Evolutionary conservation across 306 rosid species (phyloP).

Genomic region (Cucumis sativus): Cucumber_9930_V3 NC_026655.2:935501-936000

Average conservation of each 20-base stretch:
- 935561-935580: no score
- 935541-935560: no score
- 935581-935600: no score
- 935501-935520: no score
- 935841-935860: background rate
- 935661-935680: no score
- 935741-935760: background rate
- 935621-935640: no score
- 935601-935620: no score
- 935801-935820: background rate
- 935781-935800: background rate
- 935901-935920: slow-evolving; percentile 83
- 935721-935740: background rate
- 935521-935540: no score
- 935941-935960: slow-evolving; percentile 80
- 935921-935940: slow-evolving; percentile 36
- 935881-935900: slow-evolving; percentile 56
- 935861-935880: background rate
- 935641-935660: no score
- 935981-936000: slow-evolving; percentile 7
- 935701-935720: background rate
- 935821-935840: background rate
- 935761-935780: background rate
- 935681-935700: no score
- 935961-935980: slow-evolving; percentile 20